phyloP scores from a whole-genome alignment of 352 stramenopile genomes.

The Peronospora destructor region DNA sequence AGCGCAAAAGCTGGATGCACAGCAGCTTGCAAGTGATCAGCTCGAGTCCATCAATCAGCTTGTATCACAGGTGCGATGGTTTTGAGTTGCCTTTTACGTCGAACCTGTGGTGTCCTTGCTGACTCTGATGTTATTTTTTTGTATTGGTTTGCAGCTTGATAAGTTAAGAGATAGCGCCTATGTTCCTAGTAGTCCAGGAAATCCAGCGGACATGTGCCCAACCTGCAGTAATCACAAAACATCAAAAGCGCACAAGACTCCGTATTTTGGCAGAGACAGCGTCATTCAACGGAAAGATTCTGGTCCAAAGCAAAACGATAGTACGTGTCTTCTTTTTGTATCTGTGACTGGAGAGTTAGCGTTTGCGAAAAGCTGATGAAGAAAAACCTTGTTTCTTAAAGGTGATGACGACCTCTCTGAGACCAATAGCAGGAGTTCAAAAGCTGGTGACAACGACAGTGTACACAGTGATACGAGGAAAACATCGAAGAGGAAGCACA shows the following conservation, averaged over 20 bases:
- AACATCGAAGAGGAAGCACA: conserved; percentile 18
- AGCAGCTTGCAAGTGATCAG: conserved; percentile 68
- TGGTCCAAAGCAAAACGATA: conserved; percentile 25
- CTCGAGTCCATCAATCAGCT: conserved; percentile 81
- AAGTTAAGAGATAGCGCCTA: conserved; percentile 47
- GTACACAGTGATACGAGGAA: conserved; percentile 21
- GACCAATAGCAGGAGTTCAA: conserved; percentile 25
- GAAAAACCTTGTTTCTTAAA: not conserved
- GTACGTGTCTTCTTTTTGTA: conserved; percentile 15
- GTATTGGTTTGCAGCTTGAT: conserved; percentile 35
- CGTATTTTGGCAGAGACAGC: conserved; percentile 7
- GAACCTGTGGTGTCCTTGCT: not conserved
- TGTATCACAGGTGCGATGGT: conserved; percentile 44
- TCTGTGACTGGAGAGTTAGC: not conserved
- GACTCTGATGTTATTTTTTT: conserved; percentile 4
- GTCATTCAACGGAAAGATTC: conserved; percentile 23
- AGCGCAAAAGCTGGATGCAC: conserved; percentile 70
- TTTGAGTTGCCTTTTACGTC: not conserved
- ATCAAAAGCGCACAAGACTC: conserved; percentile 18
- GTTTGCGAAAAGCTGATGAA: conserved; percentile 8
- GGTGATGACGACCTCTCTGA: conserved; percentile 25
- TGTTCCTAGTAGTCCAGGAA: conserved; percentile 8
- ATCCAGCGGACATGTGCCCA: conserved; percentile 20
- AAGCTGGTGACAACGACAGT: conserved; percentile 24
- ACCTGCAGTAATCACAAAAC: conserved; percentile 28